Base-by-base conservation (phyloP, 805 yeast genomes). In the Lipomyces chichibuensis region DNA sequence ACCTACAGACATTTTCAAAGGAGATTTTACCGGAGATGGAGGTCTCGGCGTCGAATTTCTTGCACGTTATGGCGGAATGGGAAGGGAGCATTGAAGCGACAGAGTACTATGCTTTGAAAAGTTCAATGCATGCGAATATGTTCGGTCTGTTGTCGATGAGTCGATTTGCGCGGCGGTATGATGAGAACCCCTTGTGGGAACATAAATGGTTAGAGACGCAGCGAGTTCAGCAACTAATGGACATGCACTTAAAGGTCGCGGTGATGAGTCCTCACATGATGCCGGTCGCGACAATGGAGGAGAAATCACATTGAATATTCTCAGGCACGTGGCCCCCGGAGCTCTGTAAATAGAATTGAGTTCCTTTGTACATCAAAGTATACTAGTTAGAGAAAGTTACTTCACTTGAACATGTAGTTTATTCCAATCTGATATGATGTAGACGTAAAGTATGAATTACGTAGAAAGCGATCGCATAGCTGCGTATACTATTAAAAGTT, bases 61-160 rank as follows among this genome's bases (percentile, higher is more conserved):
- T 67, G 25, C 49, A 67, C 2, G 58, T 58, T n/a, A 20, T 67
- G n/a, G 70, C 70, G 3, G 65, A 53, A 13, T 61, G 65, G 63
- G 67, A 67, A 29, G 55, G 67, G 27, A 67, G 62, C 25, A 51
- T 37, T 1, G 32, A 13, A 11, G 68, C 68, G 32, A 62, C 62
- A 63, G 65, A 65, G 29, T 39, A 64, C 43, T 67, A 58, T 52
- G 65, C 60, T 13, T 20, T 57, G 9, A 53, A 59, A 39, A 57
- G 65, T 29, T 67, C 70, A n/a, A 52, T 63, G 60, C 27, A n/a
- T 14, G 70, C 65, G 9, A 60, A 57, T 39, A 29, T 55, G 29
- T 35, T n/a, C 20, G 66, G 67, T 2, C 49, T 64, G 13, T 7
- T 62, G 20, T 25, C 60, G 11, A 35, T 61, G 43, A 25, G 39